These are phyloP conservation scores for Talaromyces wortmannii DNA, from an alignment of 495 filamentous ascomycete species.

Conservation along the genomic window DNA sequence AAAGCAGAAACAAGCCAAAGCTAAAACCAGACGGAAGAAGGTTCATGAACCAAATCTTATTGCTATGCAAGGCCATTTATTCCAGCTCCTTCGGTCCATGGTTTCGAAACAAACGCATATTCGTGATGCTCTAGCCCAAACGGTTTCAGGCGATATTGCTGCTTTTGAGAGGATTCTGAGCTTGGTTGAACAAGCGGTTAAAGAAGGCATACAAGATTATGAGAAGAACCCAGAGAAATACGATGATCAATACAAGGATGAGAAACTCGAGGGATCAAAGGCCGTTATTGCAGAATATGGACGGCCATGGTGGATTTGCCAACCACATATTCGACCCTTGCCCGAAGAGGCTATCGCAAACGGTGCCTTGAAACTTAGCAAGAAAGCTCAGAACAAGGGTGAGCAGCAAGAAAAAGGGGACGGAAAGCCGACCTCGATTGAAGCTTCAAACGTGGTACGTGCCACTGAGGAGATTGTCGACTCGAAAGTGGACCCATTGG, in stretches of 20 bases:
- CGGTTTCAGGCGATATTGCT: conserved; percentile 55
- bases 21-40: conserved; percentile 19
- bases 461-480: background rate
- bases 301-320: conserved; percentile 86
- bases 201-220: conserved; percentile 68
- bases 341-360: conserved; percentile 83
- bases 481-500: background rate
- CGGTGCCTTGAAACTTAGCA: conserved; percentile 65
- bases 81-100: conserved; percentile 81
- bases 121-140: conserved; percentile 68
- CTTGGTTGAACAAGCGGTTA: conserved; percentile 63
- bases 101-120: conserved; percentile 71
- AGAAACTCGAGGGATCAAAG: conserved; percentile 47
- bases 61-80: conserved; percentile 88
- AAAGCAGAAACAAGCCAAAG: conserved; percentile 53
- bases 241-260: conserved; percentile 18
- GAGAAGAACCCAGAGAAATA: conserved; percentile 52
- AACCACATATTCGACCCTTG: conserved; percentile 81
- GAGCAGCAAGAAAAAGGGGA: background rate
- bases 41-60: conserved; percentile 61
- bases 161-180: conserved; percentile 65
- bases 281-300: conserved; percentile 62
- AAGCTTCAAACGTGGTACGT: background rate
- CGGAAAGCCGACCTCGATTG: background rate
- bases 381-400: conserved; percentile 31